A percentile compares a stretch with the other conserved stretches of the same genome.
These are phyloP conservation scores for Colletotrichum higginsianum DNA, from an alignment of 2,329 filamentous ascomycete species.

Conservation along the genomic window DNA sequence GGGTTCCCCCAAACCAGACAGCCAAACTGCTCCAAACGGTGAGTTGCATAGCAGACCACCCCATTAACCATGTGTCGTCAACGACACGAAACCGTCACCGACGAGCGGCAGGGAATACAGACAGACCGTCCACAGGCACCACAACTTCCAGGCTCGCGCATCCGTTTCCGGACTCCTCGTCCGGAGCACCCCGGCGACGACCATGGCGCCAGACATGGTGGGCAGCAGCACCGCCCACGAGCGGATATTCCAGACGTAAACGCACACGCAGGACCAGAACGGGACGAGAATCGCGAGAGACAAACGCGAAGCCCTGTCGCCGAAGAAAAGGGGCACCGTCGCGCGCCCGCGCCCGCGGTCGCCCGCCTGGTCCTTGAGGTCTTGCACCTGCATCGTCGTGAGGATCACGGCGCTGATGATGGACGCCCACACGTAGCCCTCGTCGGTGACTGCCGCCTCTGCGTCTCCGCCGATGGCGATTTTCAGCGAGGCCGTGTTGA, in stretches of 20 bases:
- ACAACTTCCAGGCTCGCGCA: conserved; percentile 34
- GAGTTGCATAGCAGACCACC: background rate
- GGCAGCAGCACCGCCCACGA: conserved; percentile 18
- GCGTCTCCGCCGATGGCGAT: conserved; percentile 38
- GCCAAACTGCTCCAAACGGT: conserved; percentile 11
- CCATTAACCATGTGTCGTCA: conserved; percentile 21
- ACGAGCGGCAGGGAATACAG: conserved; percentile 36
- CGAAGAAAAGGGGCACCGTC: conserved; percentile 49
- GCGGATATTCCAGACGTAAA: conserved; percentile 29
- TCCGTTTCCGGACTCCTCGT: conserved; percentile 35
- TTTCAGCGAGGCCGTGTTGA: conserved; percentile 48
- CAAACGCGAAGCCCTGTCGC: conserved; percentile 42
- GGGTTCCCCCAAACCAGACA: background rate
- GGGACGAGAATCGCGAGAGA: conserved; percentile 32
- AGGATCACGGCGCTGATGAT: conserved; percentile 46
- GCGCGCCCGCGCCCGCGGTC: conserved; percentile 47
- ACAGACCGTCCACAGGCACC: conserved; percentile 40
- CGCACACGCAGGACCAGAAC: conserved; percentile 27
- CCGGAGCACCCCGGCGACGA: conserved; percentile 28
- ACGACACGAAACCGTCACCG: conserved; percentile 39
- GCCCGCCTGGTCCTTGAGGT: conserved; percentile 47
- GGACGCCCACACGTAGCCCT: conserved; percentile 45
- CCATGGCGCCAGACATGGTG: conserved; percentile 29
- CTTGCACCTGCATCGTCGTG: conserved; percentile 51
- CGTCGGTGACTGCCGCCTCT: conserved; percentile 26